Evolutionary conservation across 106 monocot genomes (phyloP).

Genomic region (Dendrobium huoshanense): DNA sequence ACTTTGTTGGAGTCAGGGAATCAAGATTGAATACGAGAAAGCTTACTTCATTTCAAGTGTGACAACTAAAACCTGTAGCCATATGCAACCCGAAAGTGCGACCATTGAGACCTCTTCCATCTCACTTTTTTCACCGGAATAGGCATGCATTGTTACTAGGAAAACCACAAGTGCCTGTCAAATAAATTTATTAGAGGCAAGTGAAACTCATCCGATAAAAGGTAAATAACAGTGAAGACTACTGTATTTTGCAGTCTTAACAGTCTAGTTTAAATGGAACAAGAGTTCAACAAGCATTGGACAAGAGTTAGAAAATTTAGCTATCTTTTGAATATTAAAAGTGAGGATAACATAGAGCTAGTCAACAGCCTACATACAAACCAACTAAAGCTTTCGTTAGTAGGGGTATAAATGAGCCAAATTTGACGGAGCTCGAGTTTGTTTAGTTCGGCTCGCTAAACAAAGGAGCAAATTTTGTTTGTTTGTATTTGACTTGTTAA

Average conservation of each 20-base stretch:
- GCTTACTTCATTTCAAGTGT: slow-evolving; percentile 80
- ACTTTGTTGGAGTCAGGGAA: background rate
- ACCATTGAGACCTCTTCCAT: slow-evolving; percentile 98
- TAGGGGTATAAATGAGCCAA: too few species aligned
- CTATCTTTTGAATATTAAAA: too few species aligned
- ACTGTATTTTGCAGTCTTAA: background rate
- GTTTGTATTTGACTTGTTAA: too few species aligned
- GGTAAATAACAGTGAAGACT: background rate
- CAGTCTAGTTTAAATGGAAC: background rate
- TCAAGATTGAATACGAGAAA: background rate
- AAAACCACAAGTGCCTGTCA: slow-evolving; percentile 81
- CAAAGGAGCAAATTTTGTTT: too few species aligned
- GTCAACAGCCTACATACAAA: too few species aligned
- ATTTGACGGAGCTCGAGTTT: too few species aligned
- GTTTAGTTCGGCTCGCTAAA: too few species aligned
- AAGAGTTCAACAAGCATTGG: background rate
- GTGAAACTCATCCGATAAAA: background rate
- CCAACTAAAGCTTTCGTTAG: too few species aligned
- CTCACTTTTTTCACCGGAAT: slow-evolving; percentile 80
- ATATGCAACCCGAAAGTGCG: slow-evolving; percentile 95
- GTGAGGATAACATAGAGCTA: too few species aligned
- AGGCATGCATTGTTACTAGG: slow-evolving; percentile 61
- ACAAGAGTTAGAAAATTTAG: background rate
- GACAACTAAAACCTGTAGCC: slow-evolving; percentile 94
- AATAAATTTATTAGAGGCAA: background rate